Percentiles rank a stretch among this genome's conserved stretches.
Conservation (phyloP, 2,329 filamentous ascomycete genomes). For the Setomelanomma holmii region DNA sequence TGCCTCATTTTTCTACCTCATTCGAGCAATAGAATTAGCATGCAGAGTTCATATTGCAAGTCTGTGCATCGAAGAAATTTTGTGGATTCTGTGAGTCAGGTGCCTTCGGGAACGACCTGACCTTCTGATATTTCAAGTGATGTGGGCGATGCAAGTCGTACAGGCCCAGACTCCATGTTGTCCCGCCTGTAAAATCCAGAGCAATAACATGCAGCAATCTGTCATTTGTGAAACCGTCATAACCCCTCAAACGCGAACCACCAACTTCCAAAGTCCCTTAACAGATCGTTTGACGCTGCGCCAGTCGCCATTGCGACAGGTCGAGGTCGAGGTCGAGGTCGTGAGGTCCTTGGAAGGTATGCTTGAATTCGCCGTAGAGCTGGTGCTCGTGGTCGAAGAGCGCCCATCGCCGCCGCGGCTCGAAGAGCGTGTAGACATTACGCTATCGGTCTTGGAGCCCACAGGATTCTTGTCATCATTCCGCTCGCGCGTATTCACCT, state of each 20-base stretch:
- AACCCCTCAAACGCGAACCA: conserved; percentile 43
- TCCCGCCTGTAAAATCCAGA: conserved; percentile 15
- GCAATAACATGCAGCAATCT: conserved; percentile 23
- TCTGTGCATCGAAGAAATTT: not conserved
- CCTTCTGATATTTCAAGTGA: conserved; percentile 20
- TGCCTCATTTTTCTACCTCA: no score
- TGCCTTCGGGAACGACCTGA: conserved; percentile 17
- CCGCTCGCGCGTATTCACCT: conserved; percentile 41
- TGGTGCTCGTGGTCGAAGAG: conserved; percentile 34
- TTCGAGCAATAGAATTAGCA: not conserved
- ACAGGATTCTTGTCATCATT: conserved; percentile 42
- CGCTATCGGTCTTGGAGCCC: conserved; percentile 44
- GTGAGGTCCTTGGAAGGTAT: conserved; percentile 16
- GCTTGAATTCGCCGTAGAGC: conserved; percentile 31
- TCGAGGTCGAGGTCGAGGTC: conserved; percentile 26
- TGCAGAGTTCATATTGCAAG: not conserved
- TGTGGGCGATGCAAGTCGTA: conserved; percentile 16
- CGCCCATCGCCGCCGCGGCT: conserved; percentile 27
- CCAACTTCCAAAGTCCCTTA: conserved; percentile 43
- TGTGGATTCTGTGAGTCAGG: conserved; percentile 18
- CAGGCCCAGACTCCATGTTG: conserved; percentile 13
- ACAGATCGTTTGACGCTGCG: conserved; percentile 38
- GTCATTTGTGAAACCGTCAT: conserved; percentile 32
- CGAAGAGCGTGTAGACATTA: conserved; percentile 36
- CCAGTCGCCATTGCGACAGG: conserved; percentile 43